These are phyloP conservation scores for Pilatotrama ljubarskyi DNA, from an alignment of 768 basidiomycete species.

Conservation along the genomic window DNA sequence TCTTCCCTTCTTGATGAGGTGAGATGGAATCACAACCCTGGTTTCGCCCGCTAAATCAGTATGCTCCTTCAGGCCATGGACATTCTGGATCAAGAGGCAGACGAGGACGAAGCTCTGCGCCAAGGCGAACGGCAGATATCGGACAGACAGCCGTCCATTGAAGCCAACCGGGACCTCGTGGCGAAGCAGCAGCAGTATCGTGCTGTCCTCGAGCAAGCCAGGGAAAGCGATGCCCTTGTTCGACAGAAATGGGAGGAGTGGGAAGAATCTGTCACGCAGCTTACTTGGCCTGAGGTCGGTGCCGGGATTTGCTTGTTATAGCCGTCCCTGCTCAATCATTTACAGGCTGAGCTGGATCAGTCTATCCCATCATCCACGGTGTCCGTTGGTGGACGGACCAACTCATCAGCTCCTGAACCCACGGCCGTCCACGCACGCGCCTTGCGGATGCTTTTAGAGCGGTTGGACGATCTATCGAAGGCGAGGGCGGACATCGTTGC, in stretches of 20 bases:
- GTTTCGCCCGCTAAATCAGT: background rate
- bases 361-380: conserved; percentile 68
- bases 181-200: conserved; percentile 72
- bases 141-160: conserved; percentile 66
- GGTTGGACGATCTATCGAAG: conserved; percentile 70
- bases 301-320: background rate
- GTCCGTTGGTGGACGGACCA: conserved; percentile 5
- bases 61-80: conserved; percentile 67
- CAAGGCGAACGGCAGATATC: conserved; percentile 41
- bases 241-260: conserved; percentile 87
- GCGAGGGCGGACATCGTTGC: conserved; percentile 62
- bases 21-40: conserved; percentile 19
- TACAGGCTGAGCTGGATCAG: conserved; percentile 63
- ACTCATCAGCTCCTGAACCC: background rate
- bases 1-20: conserved; percentile 75
- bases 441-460: conserved; percentile 73
- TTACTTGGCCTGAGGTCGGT: conserved; percentile 66
- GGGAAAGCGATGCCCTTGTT: conserved; percentile 74
- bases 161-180: conserved; percentile 75
- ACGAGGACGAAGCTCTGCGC: conserved; percentile 75
- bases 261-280: conserved; percentile 67
- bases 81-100: conserved; percentile 87
- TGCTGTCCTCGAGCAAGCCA: conserved; percentile 68
- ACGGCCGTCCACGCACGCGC: conserved; percentile 68
- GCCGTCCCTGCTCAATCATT: background rate